Evolutionary conservation across 495 filamentous ascomycete genomes (phyloP), one percentile per base, ranked within the genome.

Genomic region (Talaromyces adpressus): DNA sequence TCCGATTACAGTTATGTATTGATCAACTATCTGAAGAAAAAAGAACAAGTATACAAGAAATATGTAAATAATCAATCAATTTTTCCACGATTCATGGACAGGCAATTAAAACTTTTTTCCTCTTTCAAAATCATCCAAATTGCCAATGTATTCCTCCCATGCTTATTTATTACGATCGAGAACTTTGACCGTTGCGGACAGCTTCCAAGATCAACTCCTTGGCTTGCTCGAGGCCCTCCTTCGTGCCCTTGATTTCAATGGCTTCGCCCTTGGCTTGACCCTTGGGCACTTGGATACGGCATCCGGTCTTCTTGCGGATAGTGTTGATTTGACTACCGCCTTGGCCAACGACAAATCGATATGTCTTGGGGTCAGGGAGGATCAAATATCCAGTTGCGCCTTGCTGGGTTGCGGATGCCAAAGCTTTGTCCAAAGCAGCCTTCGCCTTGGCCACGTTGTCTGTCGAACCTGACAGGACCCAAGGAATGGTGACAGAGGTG

Each of bases 261-360:
- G 93, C 90, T 70, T 96, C 92, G 36, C 80, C 84, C 68, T 82
- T 85, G 45, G 82, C 83, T 67, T 93, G 87, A 70, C 90, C 89
- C 65, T 89, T 85, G 49, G 94, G 94, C 54, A 98, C 91, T 41
- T 89, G 91, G 73, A 99, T 93, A 72, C 87, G 89, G 79, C 92
- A 96, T 30, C 89, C 91, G 52, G 92, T 97, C 78, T 93, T 85
- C 75, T 89, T 91, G 62, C 95, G 87, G 71, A 99, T 97, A 9
- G 82, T 77, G 73, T 96, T 97, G 75, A 99, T 92, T 72, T 92
- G 91, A 72, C 85, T 89, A 63, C 94, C 95, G 56, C 89, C 89
- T 69, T 87, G 88, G 23, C 94, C 94, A 63, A 99, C 90, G 47
- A 99, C 89, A 65, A 89, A 89, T 62, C 93, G 86, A 81, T 97